These are phyloP conservation scores for Epithemia pelagica DNA, from an alignment of 108 stramenopile species.

Conservation along the genomic window DNA sequence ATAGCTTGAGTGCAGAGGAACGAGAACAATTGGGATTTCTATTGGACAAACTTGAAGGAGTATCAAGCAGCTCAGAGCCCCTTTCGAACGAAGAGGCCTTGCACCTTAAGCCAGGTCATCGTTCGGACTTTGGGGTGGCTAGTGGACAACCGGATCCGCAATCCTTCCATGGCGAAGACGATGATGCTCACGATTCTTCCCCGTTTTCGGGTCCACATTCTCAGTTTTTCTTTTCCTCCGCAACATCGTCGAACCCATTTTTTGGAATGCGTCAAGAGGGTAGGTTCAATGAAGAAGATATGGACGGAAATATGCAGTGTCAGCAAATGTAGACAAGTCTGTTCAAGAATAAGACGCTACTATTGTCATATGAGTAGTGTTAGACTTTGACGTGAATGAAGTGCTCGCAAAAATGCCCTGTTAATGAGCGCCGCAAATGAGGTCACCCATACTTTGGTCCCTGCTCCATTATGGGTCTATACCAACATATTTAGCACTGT, in stretches of 20 bases:
- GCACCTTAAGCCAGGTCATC: not conserved
- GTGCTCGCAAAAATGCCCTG: too few relatives aligned
- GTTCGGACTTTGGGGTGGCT: conserved; percentile 11
- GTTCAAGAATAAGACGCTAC: too few relatives aligned
- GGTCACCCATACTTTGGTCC: too few relatives aligned
- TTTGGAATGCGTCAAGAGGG: conserved; percentile 5
- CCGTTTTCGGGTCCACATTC: not conserved
- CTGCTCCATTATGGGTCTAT: not conserved
- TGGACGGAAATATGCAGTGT: conserved; percentile 12
- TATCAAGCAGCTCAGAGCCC: not conserved
- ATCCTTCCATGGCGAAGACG: not conserved
- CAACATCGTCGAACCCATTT: conserved; percentile 5
- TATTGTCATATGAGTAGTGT: too few relatives aligned
- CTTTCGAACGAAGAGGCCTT: too few relatives aligned
- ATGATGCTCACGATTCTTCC: conserved; percentile 7
- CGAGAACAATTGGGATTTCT: conserved; percentile 36
- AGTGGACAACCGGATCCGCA: conserved; percentile 4
- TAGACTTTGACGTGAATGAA: too few relatives aligned
- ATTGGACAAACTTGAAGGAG: conserved; percentile 55
- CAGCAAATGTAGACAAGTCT: conserved; percentile 22
- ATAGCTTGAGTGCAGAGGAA: conserved; percentile 35
- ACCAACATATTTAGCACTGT: conserved; percentile 1
- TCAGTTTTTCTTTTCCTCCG: conserved; percentile 8
- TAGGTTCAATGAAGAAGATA: conserved; percentile 5
- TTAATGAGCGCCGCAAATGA: too few relatives aligned